Base-by-base conservation (phyloP, 148 eudicot genomes). In the Chenopodium berlandieri region DNA sequence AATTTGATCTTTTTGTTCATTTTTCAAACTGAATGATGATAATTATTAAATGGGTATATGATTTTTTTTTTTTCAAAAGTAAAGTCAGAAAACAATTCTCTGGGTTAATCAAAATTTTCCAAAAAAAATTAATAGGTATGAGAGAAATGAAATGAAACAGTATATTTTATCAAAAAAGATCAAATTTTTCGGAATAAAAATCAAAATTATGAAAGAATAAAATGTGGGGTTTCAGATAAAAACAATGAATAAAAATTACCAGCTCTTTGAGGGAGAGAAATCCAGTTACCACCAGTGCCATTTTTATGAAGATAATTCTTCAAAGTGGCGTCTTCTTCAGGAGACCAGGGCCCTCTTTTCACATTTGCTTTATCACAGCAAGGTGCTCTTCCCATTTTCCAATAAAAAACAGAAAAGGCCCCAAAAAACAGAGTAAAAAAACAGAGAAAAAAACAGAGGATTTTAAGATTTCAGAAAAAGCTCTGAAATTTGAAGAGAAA, bases 251-350 rank as follows among this genome's bases (percentile, higher is more conserved):
- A 44, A 9, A 4, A 37, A 9, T 1, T 56, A 83, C 95, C 95
- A 66, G 95, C 95, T 78, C 88, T 84, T 66, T 78, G 88, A 79
- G 95, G 95, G 31, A 92, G 83, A 79, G 95, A 80, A 78, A 92
- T 92, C 95, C 95, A 92, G 80, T 89, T 92, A 67, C 90, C 93
- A 76, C 88, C 90, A 86, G 93, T 89, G 77, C 95, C 95, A 86
- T 83, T 37, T 50, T 82, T 84, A 0, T 85, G 81, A 71, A 92
- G 83, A 66, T 90, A 90, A 66, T 81, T 85, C 81, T 86, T 90
- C 83, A 92, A 90, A 77, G 87, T 88, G 7, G 79, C 88, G 79
- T 92, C 95, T 87, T 92, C 95, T 65, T 90, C 93, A 67, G 95
- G 93, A 63, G 95, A 92, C 95, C 95, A 92, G 44, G 92, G 91